Conservation (phyloP, 2,329 filamentous ascomycete species). For the Fusarium sterilihyphosum region DNA sequence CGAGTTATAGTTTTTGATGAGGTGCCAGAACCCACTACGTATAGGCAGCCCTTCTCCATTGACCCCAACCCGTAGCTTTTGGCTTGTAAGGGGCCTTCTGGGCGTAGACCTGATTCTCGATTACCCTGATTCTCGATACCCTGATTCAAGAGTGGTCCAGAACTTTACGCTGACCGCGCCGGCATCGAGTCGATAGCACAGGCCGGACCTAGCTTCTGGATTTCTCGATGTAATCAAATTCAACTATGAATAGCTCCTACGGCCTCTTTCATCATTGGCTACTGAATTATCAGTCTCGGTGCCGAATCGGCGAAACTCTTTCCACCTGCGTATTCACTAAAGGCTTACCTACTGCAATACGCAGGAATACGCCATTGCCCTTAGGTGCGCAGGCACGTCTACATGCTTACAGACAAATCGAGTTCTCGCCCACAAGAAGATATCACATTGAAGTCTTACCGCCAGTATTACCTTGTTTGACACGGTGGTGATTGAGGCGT, state of each 20-base stretch:
- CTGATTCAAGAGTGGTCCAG: background rate
- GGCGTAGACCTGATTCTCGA: background rate
- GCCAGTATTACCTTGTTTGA: rapidly evolving
- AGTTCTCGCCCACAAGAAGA: rapidly evolving
- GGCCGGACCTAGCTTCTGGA: rapidly evolving
- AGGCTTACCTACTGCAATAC: background rate
- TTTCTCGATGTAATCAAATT: background rate
- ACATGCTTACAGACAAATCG: background rate
- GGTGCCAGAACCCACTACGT: rapidly evolving
- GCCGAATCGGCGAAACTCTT: background rate
- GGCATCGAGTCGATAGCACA: background rate
- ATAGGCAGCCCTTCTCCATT: background rate
- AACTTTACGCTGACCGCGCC: background rate
- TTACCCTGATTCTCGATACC: background rate
- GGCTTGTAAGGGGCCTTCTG: too few species aligned
- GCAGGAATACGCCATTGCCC: background rate
- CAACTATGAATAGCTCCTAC: rapidly evolving
- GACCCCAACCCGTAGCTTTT: background rate
- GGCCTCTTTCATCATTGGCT: rapidly evolving
- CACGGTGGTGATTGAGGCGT: background rate
- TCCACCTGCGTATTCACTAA: background rate
- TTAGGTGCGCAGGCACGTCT: background rate
- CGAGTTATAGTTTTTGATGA: background rate
- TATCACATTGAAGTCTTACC: rapidly evolving
- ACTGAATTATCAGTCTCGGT: background rate